Percentiles rank a stretch among this genome's conserved stretches.
These are phyloP conservation scores for Globisporangium splendens DNA, from an alignment of 352 stramenopile genomes.

Conservation along the genomic window DNA sequence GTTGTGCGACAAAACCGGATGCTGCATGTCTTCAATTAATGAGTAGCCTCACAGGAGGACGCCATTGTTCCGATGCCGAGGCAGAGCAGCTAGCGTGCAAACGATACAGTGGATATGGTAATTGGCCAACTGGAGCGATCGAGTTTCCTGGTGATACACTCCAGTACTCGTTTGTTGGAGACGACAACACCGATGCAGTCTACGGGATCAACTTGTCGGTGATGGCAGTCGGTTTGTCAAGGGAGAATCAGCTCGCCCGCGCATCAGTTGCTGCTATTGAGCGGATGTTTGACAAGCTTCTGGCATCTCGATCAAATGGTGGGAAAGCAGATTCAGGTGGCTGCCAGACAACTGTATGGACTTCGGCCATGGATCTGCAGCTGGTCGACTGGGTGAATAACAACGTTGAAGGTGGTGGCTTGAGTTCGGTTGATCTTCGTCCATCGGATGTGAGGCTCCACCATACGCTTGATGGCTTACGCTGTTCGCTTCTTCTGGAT, in stretches of 20 bases:
- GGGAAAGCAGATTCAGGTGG: too few relatives aligned
- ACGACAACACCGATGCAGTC: conserved; percentile 50
- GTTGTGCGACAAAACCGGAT: conserved; percentile 36
- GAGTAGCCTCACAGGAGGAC: background rate
- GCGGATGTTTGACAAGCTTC: conserved; percentile 28
- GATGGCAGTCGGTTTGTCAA: conserved; percentile 47
- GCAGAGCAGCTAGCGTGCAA: conserved; percentile 22
- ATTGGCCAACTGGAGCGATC: conserved; percentile 49
- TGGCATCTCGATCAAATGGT: conserved; percentile 2
- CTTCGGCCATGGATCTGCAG: conserved; percentile 71
- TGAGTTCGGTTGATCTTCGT: conserved; percentile 56
- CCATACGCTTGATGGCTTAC: conserved; percentile 61
- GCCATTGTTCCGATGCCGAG: background rate
- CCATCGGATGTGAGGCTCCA: conserved; percentile 72
- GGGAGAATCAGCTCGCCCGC: conserved; percentile 61
- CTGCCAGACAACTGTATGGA: conserved; percentile 31
- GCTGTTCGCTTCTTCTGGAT: conserved; percentile 66
- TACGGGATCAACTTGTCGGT: conserved; percentile 65
- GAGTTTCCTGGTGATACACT: conserved; percentile 59
- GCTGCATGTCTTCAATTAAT: conserved; percentile 20
- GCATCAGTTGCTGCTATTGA: conserved; percentile 37
- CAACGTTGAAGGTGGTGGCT: conserved; percentile 48
- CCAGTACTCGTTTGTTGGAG: conserved; percentile 51
- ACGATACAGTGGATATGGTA: conserved; percentile 33
- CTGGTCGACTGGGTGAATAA: conserved; percentile 87